A percentile compares a stretch with the other conserved stretches of the same genome.
Evolutionary conservation across 2,329 filamentous ascomycete genomes (phyloP).

Genomic region (Fusarium falciforme): DNA sequence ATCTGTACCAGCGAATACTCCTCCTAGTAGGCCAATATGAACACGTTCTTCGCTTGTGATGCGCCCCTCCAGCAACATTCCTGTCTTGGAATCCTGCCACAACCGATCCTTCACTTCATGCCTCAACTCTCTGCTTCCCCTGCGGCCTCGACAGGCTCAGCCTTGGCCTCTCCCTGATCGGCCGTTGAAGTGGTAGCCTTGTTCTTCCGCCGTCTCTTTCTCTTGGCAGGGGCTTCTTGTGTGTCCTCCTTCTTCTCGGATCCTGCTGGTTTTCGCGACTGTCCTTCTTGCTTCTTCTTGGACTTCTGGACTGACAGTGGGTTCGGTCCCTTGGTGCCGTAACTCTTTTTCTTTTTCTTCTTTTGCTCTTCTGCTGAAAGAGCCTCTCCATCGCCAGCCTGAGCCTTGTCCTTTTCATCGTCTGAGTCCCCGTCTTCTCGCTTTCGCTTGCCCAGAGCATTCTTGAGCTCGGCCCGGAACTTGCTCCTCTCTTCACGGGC

Average conservation of each 20-base stretch:
- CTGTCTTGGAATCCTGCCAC: constrained; percentile 13
- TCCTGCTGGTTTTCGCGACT: constrained; percentile 49
- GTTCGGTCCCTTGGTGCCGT: constrained; percentile 76
- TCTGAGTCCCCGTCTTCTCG: constrained; percentile 55
- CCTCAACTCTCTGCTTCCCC: constrained; percentile 35
- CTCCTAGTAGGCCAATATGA: constrained; percentile 17
- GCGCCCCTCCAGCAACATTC: constrained; percentile 35
- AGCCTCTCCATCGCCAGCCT: constrained; percentile 24
- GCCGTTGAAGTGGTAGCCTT: constrained; percentile 38
- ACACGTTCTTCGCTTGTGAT: constrained; percentile 18
- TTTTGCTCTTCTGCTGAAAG: constrained; percentile 28
- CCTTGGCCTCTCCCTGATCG: constrained; percentile 20
- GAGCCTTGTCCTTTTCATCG: constrained; percentile 47
- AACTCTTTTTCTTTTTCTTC: constrained; percentile 67
- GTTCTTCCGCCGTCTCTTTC: constrained; percentile 48
- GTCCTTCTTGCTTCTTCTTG: constrained; percentile 61
- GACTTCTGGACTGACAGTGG: constrained; percentile 77
- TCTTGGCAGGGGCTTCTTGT: constrained; percentile 44
- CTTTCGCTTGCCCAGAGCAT: constrained; percentile 62
- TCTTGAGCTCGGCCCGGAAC: constrained; percentile 76
- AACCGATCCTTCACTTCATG: constrained; percentile 3
- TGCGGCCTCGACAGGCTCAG: constrained; percentile 11
- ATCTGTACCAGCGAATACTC: constrained; percentile 33
- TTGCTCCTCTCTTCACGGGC: constrained; percentile 79
- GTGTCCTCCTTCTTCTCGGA: constrained; percentile 38